Conservation (phyloP, 1,139 yeast species). For the Spathaspora sp. region DNA sequence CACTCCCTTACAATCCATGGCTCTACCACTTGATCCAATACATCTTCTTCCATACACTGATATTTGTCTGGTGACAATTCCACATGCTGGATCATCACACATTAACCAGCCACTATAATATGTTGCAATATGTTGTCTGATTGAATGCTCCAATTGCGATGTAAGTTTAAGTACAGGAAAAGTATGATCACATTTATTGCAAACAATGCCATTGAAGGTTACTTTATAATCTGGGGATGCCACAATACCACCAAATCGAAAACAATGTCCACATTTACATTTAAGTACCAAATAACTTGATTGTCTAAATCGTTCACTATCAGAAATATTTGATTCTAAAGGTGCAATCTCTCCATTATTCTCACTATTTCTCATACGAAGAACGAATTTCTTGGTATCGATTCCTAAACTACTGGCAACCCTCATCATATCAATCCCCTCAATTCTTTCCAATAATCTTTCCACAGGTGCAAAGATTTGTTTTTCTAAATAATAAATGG, state of each 20-base stretch:
- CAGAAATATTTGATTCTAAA: constrained; percentile 78
- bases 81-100: constrained; percentile 88
- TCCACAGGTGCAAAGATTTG: constrained; percentile 92
- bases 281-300: constrained; percentile 53
- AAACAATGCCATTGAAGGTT: constrained; percentile 68
- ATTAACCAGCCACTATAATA: constrained; percentile 85
- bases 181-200: constrained; percentile 56
- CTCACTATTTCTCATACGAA: constrained; percentile 42
- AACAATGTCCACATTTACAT: constrained; percentile 64
- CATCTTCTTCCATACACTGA: constrained; percentile 90
- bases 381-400: constrained; percentile 64
- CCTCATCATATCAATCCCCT: constrained; percentile 80
- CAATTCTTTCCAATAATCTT: constrained; percentile 80
- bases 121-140: constrained; percentile 66
- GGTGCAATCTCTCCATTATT: constrained; percentile 60
- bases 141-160: constrained; percentile 69
- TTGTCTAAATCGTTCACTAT: constrained; percentile 76
- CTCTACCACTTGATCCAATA: constrained; percentile 61
- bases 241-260: constrained; percentile 73
- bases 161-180: constrained; percentile 58
- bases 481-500: constrained; percentile 76
- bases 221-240: constrained; percentile 59
- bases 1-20: constrained; percentile 77
- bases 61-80: constrained; percentile 75
- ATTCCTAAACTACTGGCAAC: constrained; percentile 78